phyloP scores from a whole-genome alignment of 805 yeast species.

The Kodamaea laetipori region DNA sequence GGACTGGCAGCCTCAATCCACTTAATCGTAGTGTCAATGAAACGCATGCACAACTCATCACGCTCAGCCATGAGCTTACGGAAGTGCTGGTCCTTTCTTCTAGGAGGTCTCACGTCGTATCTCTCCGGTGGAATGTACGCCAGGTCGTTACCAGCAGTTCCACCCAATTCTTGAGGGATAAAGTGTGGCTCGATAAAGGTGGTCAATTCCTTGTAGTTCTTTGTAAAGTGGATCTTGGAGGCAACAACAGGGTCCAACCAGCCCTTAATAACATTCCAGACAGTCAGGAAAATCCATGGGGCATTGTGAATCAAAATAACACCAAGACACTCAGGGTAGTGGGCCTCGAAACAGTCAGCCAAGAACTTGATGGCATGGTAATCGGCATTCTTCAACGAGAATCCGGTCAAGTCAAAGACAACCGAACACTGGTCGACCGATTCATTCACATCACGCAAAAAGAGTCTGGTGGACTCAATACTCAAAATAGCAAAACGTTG shows the following conservation, averaged over 20 bases:
- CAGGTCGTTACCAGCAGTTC: conserved; percentile 57
- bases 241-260: conserved; percentile 98
- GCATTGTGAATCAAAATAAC: conserved; percentile 85
- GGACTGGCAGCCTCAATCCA: conserved; percentile 74
- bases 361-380: conserved; percentile 87
- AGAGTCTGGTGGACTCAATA: conserved; percentile 81
- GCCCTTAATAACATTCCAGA: conserved; percentile 88
- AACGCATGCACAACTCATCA: conserved; percentile 50
- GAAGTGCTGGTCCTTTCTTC: conserved; percentile 44
- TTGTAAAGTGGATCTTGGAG: conserved; percentile 82
- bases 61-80: conserved; percentile 53
- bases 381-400: conserved; percentile 91
- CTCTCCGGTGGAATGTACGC: conserved; percentile 64
- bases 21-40: conserved; percentile 61
- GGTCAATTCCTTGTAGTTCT: conserved; percentile 63
- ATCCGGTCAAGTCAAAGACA: conserved; percentile 83
- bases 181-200: conserved; percentile 59
- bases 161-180: conserved; percentile 77
- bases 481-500: conserved; percentile 72
- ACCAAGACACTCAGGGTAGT: conserved; percentile 93
- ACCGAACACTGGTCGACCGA: conserved; percentile 81
- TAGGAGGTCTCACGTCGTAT: conserved; percentile 47
- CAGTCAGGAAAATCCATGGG: conserved; percentile 94
- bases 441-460: conserved; percentile 56
- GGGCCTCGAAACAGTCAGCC: conserved; percentile 89